A percentile compares a stretch with the other conserved stretches of the same genome.
phyloP scores from a whole-genome alignment of 805 yeast species.

The Starmerella etchellsii region DNA sequence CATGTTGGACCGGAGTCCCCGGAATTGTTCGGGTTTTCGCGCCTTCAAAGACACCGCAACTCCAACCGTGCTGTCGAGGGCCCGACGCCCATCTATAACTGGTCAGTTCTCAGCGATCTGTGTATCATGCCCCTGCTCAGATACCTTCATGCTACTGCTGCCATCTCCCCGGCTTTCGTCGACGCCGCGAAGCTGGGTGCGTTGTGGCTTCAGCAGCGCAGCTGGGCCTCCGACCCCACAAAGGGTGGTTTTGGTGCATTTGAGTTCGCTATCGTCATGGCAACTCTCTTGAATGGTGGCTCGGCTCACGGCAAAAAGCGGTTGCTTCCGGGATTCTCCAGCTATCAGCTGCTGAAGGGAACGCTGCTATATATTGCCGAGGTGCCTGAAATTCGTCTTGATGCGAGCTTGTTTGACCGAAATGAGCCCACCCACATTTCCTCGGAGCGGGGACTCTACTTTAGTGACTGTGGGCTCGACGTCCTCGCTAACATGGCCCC shows the following conservation, averaged over 20 bases:
- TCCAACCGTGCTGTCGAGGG: slow-evolving; percentile 42
- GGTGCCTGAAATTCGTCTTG: neutral
- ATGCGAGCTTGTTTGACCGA: slow-evolving; percentile 1
- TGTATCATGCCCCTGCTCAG: slow-evolving; percentile 58
- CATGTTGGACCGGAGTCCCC: slow-evolving; percentile 62
- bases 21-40: slow-evolving; percentile 51
- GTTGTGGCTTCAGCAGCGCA: slow-evolving; percentile 83
- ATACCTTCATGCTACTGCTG: slow-evolving; percentile 57
- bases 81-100: slow-evolving; percentile 80
- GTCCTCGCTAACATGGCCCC: slow-evolving; percentile 68
- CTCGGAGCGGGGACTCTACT: slow-evolving; percentile 12
- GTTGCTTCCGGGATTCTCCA: slow-evolving; percentile 74
- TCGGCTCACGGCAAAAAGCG: slow-evolving; percentile 65
- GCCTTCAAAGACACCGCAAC: slow-evolving; percentile 58
- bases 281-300: slow-evolving; percentile 64
- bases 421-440: neutral
- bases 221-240: slow-evolving; percentile 49
- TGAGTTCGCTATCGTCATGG: slow-evolving; percentile 72
- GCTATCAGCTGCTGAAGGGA: slow-evolving; percentile 88
- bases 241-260: slow-evolving; percentile 64
- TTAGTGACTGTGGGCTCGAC: slow-evolving; percentile 42
- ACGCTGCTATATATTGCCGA: slow-evolving; percentile 69
- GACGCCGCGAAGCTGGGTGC: slow-evolving; percentile 82
- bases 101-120: slow-evolving; percentile 59
- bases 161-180: slow-evolving; percentile 47